These are phyloP conservation scores for Luvunga scandens DNA, from an alignment of 345 rosid genomes.

Conservation along the genomic window DNA sequence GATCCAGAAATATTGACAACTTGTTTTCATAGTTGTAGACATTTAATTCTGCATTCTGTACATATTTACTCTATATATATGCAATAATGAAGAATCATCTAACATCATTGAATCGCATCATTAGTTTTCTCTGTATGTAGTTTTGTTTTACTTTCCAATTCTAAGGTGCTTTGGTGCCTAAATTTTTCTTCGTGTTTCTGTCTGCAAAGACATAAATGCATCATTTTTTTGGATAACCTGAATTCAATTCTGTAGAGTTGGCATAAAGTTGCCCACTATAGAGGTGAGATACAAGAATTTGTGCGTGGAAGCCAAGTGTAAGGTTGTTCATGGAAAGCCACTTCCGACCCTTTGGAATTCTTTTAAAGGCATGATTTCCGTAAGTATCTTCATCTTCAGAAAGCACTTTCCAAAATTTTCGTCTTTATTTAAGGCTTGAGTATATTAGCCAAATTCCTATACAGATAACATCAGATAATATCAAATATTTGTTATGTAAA, in stretches of 20 bases:
- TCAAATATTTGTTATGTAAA: too few species aligned
- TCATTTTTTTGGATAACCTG: neutral
- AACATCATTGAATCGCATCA: too few species aligned
- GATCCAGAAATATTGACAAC: too few species aligned
- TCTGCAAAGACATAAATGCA: neutral
- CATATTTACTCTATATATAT: too few species aligned
- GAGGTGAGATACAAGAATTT: slow-evolving; percentile 64
- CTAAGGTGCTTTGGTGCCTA: neutral
- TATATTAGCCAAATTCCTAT: too few species aligned
- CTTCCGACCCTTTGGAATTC: slow-evolving; percentile 83
- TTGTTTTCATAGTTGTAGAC: too few species aligned
- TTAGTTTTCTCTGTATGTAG: neutral
- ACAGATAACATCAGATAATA: too few species aligned
- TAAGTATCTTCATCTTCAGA: slow-evolving; percentile 28
- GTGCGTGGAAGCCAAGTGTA: slow-evolving; percentile 60
- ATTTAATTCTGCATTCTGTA: too few species aligned
- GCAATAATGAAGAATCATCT: too few species aligned
- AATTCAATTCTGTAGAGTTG: slow-evolving; percentile 40
- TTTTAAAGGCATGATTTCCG: slow-evolving; percentile 36
- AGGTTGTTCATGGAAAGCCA: slow-evolving; percentile 66
- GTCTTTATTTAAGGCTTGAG: too few species aligned
- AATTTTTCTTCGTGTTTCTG: neutral
- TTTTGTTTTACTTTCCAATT: neutral
- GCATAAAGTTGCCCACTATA: slow-evolving; percentile 54
- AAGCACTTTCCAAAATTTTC: too few species aligned